These are phyloP conservation scores for Umbilicus rupestris DNA, from an alignment of 164 flowering plant genomes.

Conservation along the genomic window DNA sequence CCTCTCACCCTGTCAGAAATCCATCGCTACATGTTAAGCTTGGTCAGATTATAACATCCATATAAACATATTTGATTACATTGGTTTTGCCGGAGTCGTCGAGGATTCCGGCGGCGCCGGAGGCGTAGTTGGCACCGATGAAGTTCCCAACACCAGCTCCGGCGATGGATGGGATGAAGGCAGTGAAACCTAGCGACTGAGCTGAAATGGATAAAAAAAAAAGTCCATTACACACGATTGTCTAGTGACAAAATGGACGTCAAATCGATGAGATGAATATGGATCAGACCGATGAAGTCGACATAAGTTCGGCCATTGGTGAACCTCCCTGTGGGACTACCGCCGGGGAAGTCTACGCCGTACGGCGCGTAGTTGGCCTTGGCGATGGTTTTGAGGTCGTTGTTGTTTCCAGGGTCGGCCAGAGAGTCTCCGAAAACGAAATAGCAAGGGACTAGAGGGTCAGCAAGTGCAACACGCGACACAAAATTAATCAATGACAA, in stretches of 20 bases:
- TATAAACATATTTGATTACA: too few relatives aligned
- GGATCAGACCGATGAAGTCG: neutral
- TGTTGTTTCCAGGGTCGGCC: neutral
- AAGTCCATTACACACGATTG: too few relatives aligned
- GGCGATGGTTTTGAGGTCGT: neutral
- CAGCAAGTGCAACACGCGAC: neutral
- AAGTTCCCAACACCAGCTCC: neutral
- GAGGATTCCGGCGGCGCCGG: constrained; percentile 9
- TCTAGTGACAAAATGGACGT: too few relatives aligned
- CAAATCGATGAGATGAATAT: too few relatives aligned
- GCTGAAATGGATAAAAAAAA: neutral
- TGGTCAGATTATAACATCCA: too few relatives aligned
- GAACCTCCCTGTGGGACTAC: neutral
- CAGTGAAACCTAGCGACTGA: constrained; percentile 1
- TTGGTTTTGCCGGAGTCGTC: neutral
- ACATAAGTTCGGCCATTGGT: neutral
- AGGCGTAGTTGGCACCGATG: constrained; percentile 4
- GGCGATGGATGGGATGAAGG: neutral
- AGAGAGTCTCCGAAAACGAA: neutral
- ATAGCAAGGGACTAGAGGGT: neutral
- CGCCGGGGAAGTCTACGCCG: neutral
- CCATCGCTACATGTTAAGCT: too few relatives aligned
- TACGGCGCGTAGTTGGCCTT: neutral
- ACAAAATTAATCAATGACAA: neutral
- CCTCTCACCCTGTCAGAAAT: too few relatives aligned